These are phyloP conservation scores for Chondrus crispus DNA, from an alignment of 23 red algal species.

Conservation along the genomic window DNA sequence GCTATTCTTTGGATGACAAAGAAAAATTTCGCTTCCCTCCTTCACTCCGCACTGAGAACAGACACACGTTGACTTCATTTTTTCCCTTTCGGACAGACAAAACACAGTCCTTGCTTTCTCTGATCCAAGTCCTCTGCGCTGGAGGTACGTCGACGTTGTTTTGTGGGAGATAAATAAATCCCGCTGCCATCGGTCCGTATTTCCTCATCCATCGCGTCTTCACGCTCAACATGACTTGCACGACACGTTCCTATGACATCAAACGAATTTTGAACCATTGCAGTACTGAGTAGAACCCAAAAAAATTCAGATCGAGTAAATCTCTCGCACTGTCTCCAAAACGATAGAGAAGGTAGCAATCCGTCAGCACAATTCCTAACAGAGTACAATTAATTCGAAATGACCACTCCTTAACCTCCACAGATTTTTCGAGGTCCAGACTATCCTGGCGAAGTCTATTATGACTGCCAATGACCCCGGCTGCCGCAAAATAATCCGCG, in stretches of 20 bases:
- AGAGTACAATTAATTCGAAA: not conserved
- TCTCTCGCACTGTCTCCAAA: not conserved
- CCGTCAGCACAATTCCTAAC: not conserved
- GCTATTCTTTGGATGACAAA: too few relatives aligned
- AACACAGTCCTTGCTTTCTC: too few relatives aligned
- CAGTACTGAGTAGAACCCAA: not conserved
- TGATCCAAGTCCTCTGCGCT: too few relatives aligned
- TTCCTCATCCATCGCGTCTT: not conserved
- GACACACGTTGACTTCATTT: too few relatives aligned
- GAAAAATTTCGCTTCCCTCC: too few relatives aligned
- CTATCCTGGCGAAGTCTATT: conserved; percentile 12
- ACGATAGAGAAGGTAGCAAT: not conserved
- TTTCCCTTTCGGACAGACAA: too few relatives aligned
- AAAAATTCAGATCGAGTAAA: not conserved
- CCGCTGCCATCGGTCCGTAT: not conserved
- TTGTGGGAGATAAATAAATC: not conserved
- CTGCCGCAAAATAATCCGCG: not conserved
- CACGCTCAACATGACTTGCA: not conserved
- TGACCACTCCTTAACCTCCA: conserved; percentile 14
- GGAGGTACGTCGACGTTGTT: too few relatives aligned
- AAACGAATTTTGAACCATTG: conserved; percentile 12
- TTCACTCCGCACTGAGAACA: too few relatives aligned
- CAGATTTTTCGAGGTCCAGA: not conserved
- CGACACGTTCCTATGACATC: not conserved
- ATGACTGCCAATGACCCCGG: not conserved